These are phyloP conservation scores for Huntiella bhutanensis DNA, from an alignment of 2,329 filamentous ascomycete genomes.

Conservation along the genomic window DNA sequence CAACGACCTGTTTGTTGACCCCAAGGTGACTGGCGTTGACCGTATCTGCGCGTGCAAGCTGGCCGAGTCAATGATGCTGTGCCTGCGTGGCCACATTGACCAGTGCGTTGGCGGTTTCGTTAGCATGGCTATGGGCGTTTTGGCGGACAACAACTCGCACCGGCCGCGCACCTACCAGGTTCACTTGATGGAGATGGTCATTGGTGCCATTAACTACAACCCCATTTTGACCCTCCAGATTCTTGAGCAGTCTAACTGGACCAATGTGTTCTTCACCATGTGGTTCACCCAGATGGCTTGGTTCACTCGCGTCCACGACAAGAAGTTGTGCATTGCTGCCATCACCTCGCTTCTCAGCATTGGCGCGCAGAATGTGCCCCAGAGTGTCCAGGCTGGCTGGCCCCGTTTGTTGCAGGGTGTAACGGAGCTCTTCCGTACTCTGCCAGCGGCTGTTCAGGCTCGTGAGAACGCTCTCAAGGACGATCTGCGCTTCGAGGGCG, in stretches of 20 bases:
- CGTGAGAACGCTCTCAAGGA: constrained; percentile 85
- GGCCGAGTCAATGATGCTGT: constrained; percentile 92
- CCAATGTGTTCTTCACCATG: constrained; percentile 94
- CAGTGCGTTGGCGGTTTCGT: constrained; percentile 79
- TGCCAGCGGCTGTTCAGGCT: constrained; percentile 74
- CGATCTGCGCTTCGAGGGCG: constrained; percentile 54
- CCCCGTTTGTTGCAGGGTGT: constrained; percentile 75
- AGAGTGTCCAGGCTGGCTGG: constrained; percentile 91
- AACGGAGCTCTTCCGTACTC: constrained; percentile 75
- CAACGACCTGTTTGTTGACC: constrained; percentile 79
- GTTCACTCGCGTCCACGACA: constrained; percentile 90
- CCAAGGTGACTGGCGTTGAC: constrained; percentile 83
- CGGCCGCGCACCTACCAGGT: constrained; percentile 89
- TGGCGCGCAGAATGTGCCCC: constrained; percentile 61
- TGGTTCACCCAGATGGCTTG: constrained; percentile 95
- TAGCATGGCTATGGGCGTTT: constrained; percentile 66
- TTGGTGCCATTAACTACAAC: constrained; percentile 97
- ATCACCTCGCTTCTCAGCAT: constrained; percentile 74
- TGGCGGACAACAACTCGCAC: constrained; percentile 53
- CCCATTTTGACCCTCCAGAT: constrained; percentile 67
- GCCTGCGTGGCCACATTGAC: constrained; percentile 73
- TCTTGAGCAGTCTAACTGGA: constrained; percentile 83
- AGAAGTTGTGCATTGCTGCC: constrained; percentile 91
- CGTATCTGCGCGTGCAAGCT: constrained; percentile 95
- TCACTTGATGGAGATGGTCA: constrained; percentile 96